Conservation (phyloP, 2,329 filamentous ascomycete genomes). For the Trichocomaceae sp. region DNA sequence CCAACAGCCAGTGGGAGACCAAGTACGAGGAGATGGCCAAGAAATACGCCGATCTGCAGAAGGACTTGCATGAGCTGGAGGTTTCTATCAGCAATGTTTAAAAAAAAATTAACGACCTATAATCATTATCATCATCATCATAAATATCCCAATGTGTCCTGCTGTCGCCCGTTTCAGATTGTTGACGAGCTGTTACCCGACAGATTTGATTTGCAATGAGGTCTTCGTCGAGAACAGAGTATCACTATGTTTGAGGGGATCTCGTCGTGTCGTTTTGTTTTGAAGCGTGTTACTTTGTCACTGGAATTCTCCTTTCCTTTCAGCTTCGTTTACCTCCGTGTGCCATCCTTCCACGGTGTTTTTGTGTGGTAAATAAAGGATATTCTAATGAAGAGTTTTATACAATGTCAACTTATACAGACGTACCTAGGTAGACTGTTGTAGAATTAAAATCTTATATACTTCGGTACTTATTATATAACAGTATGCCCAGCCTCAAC, state of each 20-base stretch:
- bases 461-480: too few relatives aligned
- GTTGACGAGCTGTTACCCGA: conserved; percentile 9
- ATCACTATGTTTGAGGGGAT: background rate
- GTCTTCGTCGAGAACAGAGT: conserved; percentile 3
- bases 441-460: background rate
- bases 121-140: conserved; percentile 5
- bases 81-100: conserved; percentile 89
- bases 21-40: conserved; percentile 98
- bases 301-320: conserved; percentile 5
- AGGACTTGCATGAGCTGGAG: conserved; percentile 88
- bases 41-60: conserved; percentile 77
- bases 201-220: conserved; percentile 3
- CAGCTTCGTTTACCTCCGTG: conserved; percentile 6
- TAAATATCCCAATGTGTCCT: conserved; percentile 15
- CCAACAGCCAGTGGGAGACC: conserved; percentile 88
- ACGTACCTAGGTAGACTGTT: background rate
- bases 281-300: conserved; percentile 7
- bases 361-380: conserved; percentile 12
- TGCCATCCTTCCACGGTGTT: conserved; percentile 16
- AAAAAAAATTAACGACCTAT: conserved; percentile 32
- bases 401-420: background rate
- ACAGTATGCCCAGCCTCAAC: conserved; percentile 26
- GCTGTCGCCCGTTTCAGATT: conserved; percentile 7
- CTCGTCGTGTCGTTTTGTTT: background rate
- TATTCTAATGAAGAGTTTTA: background rate